A percentile compares a stretch with the other conserved stretches of the same genome.
These are phyloP conservation scores for Rhizophagus clarus DNA, from an alignment of 192 early-diverging fungal genomes.

Conservation along the genomic window DNA sequence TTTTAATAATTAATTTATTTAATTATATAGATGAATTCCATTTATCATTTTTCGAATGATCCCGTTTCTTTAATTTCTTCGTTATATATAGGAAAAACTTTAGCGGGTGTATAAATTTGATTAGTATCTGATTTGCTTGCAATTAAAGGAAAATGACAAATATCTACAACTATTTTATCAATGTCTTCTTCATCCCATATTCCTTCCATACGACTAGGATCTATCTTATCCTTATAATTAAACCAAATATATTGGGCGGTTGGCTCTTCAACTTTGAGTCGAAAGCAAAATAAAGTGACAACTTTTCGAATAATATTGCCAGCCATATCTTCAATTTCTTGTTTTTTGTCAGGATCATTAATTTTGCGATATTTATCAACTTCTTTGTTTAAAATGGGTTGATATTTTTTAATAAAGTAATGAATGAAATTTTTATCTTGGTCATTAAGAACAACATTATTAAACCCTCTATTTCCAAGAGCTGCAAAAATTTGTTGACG, in stretches of 20 bases:
- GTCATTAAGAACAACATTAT: neutral
- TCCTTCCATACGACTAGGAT: neutral
- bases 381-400: neutral
- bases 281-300: neutral
- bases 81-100: neutral
- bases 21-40: too few species aligned
- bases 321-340: neutral
- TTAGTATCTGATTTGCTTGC: neutral
- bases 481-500: slow-evolving; percentile 29
- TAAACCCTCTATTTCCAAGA: slow-evolving; percentile 15
- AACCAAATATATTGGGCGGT: neutral
- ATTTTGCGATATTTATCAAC: neutral
- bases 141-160: slow-evolving; percentile 10
- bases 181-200: neutral
- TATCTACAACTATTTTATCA: neutral
- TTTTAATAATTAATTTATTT: too few species aligned
- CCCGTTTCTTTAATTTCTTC: too few species aligned
- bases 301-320: neutral
- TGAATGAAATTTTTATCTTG: neutral
- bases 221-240: neutral
- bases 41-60: too few species aligned
- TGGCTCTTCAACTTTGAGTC: slow-evolving; percentile 5
- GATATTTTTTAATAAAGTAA: neutral
- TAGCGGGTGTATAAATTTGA: neutral
- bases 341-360: neutral